Base-by-base conservation (phyloP, 1,284 basidiomycete species). In the Ceratobasidium theobromae region DNA sequence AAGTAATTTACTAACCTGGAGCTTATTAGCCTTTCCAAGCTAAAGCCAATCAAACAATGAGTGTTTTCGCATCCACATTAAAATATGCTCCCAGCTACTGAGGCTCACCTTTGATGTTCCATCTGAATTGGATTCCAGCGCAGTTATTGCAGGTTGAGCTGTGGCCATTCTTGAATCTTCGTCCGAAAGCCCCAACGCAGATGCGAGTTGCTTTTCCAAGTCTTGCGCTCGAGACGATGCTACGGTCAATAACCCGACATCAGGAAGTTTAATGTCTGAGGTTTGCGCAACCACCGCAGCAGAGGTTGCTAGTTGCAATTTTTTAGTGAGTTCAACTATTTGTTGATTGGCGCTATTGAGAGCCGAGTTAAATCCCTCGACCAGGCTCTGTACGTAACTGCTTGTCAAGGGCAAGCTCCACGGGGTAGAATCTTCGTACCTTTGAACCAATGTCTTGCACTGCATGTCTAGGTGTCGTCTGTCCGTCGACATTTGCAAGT, bases 1-100 rank as follows among this genome's bases (percentile, higher is more conserved):
- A 18, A 43, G 21, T 21, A 43, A n/a, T n/a, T n/a, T n/a, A n/a
- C 25, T 35, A 18, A 53, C 60, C 38, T 64, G 60, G 16, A 52
- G 38, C 21, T 64, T 64, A 41, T 43, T 27, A 0, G 21, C 38
- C 14, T 30, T 14, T 8, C 38, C 60, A 48, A 38, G 21, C 49
- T 41, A 33, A 18, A 21, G 5, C n/a, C 32, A 40, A 27, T 48
- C 21, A 49, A 30, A 16, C 48, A 14, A 8, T 46, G 45, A 23
- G 32, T 12, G n/a, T n/a, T n/a, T n/a, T n/a, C n/a, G n/a, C n/a
- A n/a, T n/a, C n/a, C n/a, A n/a, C n/a, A n/a, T n/a, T n/a, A n/a
- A n/a, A n/a, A n/a, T n/a, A n/a, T n/a, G n/a, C n/a, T n/a, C n/a
- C n/a, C n/a, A n/a, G n/a, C n/a, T n/a, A n/a, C n/a, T n/a, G n/a